Evolutionary conservation across 495 filamentous ascomycete species (phyloP).

Genomic region (Cetradonia linearis): DNA sequence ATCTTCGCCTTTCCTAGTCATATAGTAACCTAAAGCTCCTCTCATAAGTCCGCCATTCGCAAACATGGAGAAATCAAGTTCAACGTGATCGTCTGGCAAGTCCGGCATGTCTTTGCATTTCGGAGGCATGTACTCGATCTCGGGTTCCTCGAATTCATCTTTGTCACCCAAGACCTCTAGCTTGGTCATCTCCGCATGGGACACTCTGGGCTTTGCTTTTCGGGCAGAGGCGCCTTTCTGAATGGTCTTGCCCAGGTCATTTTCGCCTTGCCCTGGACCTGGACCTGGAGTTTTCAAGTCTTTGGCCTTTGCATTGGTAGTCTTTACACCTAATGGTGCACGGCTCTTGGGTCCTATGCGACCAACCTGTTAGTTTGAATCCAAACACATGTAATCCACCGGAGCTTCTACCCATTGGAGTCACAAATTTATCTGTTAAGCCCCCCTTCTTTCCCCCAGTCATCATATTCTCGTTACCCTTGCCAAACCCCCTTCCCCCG

Average conservation of each 20-base stretch:
- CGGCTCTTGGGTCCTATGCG: conserved; percentile 54
- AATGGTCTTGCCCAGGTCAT: conserved; percentile 39
- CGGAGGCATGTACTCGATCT: conserved; percentile 69
- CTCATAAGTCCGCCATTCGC: conserved; percentile 16
- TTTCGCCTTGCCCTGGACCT: conserved; percentile 34
- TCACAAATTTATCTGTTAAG: conserved; percentile 55
- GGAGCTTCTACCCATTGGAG: conserved; percentile 60
- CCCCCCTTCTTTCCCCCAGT: conserved; percentile 49
- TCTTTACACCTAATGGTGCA: conserved; percentile 83
- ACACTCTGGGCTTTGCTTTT: conserved; percentile 26
- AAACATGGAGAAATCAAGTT: conserved; percentile 29
- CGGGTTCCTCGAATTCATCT: conserved; percentile 27
- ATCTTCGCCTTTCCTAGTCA: conserved; percentile 25
- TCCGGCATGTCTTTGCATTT: conserved; percentile 60
- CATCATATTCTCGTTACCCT: conserved; percentile 54
- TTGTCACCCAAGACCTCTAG: conserved; percentile 24
- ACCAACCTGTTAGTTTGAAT: neutral
- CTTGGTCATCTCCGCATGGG: conserved; percentile 24
- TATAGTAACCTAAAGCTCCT: conserved; percentile 25
- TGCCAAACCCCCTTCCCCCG: conserved; percentile 46
- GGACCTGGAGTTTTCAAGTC: conserved; percentile 54
- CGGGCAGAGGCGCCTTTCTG: conserved; percentile 44
- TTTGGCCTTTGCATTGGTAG: conserved; percentile 84
- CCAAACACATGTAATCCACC: too few species aligned
- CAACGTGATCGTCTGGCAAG: conserved; percentile 63